phyloP scores from a whole-genome alignment of 805 yeast genomes.

The Sungouiozyma intestinalis region DNA sequence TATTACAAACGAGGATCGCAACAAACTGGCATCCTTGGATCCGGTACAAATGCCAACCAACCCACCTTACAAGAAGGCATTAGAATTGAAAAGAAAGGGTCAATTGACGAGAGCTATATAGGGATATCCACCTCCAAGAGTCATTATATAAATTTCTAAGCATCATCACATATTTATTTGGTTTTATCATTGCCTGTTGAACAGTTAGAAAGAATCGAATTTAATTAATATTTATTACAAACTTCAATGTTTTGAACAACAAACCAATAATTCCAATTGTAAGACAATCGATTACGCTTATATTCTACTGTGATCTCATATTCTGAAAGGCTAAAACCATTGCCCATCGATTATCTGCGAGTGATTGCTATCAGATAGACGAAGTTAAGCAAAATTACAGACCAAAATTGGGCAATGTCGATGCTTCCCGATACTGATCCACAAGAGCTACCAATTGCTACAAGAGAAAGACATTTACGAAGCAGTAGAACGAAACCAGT shows the following conservation, averaged over 20 bases:
- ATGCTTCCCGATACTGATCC: too few relatives aligned
- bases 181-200: not conserved
- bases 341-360: too few relatives aligned
- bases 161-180: not conserved
- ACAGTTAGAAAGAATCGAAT: not conserved
- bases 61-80: conserved; percentile 90
- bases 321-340: too few relatives aligned
- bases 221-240: not conserved
- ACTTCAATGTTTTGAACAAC: too few relatives aligned
- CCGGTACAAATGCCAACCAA: conserved; percentile 96
- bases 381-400: too few relatives aligned
- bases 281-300: not conserved
- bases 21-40: conserved; percentile 42
- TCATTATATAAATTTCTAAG: not conserved
- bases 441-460: too few relatives aligned
- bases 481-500: too few relatives aligned
- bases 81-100: conserved; percentile 78
- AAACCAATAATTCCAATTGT: not conserved
- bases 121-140: too few relatives aligned
- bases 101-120: conserved; percentile 31
- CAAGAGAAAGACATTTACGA: too few relatives aligned
- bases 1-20: conserved; percentile 17
- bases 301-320: too few relatives aligned
- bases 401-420: too few relatives aligned
- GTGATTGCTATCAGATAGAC: too few relatives aligned